Base-by-base conservation (phyloP, 2,329 filamentous ascomycete genomes). In the Monilinia fructigena region DNA sequence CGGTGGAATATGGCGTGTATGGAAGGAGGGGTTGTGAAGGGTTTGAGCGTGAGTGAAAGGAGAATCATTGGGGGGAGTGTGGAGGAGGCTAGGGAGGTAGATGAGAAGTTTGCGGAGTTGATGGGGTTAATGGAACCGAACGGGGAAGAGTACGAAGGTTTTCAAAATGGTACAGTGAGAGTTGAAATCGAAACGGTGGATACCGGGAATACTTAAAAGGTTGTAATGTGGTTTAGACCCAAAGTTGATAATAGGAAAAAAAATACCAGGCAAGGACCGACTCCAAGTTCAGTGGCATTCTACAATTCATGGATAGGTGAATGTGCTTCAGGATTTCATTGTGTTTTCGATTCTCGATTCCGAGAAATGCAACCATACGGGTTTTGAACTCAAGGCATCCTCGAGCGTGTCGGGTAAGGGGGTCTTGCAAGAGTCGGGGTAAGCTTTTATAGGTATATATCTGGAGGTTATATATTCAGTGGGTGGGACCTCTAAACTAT, bases 1-100 rank as follows among this genome's bases (percentile, higher is more conserved):
- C 10, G 7, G 69, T 68, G 75, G 65, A 73, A 75, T 0, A 76
- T 77, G 74, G 79, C 78, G 66, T 80, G 79, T 55, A 80, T 80
- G 79, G 71, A 71, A 1, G 70, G 67, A 28, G 63, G 62, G 11
- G 11, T 4, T 23, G 53, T 56, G 38, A 59, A 26, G 40, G 23
- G 16, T 6, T 23, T 59, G 38, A 42, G 55, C 14, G 14, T 10
- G 11, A 16, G 26, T 7, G 35, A 59, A 16, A 45, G 18, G 23
- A 12, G 12, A 18, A n/a, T 59, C 23, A 40, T 59, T 18, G 23
- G 8, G 38, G 14, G 40, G 11, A 59, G 40, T 31, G 55, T 59
- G 23, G 55, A 59, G 55, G n/a, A 40, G 38, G 55, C 55, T 18
- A 47, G 20, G 55, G 38, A 10, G 11, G 20, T 45, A 38, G 55